Conservation (phyloP, 805 yeast genomes). For the Clavispora fructus region DNA sequence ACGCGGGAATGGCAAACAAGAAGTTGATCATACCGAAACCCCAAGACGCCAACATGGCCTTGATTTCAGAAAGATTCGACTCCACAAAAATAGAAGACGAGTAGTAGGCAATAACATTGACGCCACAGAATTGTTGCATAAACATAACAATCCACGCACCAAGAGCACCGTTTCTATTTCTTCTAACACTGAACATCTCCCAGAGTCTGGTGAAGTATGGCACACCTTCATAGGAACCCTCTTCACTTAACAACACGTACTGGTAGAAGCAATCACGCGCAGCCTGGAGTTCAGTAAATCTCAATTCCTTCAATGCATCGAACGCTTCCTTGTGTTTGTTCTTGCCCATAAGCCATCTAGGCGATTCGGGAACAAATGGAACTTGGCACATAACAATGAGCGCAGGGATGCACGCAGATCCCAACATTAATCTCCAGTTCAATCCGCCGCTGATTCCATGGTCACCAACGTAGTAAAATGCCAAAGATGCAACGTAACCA, state of each 20-base stretch:
- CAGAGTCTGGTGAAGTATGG: slow-evolving; percentile 43
- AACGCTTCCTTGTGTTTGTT: slow-evolving; percentile 46
- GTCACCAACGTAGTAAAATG: slow-evolving; percentile 50
- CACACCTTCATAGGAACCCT: slow-evolving; percentile 43
- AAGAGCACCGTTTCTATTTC: slow-evolving; percentile 78
- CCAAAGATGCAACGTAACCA: slow-evolving; percentile 57
- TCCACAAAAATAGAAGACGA: slow-evolving; percentile 70
- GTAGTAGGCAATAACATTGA: slow-evolving; percentile 83
- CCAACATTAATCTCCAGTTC: slow-evolving; percentile 64
- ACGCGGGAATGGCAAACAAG: slow-evolving; percentile 77
- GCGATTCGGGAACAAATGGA: slow-evolving; percentile 61
- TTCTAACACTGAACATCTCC: slow-evolving; percentile 64
- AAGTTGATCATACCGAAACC: slow-evolving; percentile 83
- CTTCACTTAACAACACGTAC: slow-evolving; percentile 54
- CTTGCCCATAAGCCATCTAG: slow-evolving; percentile 61
- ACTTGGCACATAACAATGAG: slow-evolving; percentile 47
- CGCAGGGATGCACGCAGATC: slow-evolving; percentile 55
- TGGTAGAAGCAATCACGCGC: slow-evolving; percentile 64
- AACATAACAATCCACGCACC: slow-evolving; percentile 82
- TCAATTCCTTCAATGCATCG: slow-evolving; percentile 41
- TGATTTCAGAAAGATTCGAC: slow-evolving; percentile 57
- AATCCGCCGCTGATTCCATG: slow-evolving; percentile 41
- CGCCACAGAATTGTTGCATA: slow-evolving; percentile 89
- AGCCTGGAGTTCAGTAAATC: slow-evolving; percentile 47
- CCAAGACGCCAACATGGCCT: slow-evolving; percentile 74